phyloP scores from a whole-genome alignment of 495 filamentous ascomycete genomes.

The Mytilinidion resinicola region DNA sequence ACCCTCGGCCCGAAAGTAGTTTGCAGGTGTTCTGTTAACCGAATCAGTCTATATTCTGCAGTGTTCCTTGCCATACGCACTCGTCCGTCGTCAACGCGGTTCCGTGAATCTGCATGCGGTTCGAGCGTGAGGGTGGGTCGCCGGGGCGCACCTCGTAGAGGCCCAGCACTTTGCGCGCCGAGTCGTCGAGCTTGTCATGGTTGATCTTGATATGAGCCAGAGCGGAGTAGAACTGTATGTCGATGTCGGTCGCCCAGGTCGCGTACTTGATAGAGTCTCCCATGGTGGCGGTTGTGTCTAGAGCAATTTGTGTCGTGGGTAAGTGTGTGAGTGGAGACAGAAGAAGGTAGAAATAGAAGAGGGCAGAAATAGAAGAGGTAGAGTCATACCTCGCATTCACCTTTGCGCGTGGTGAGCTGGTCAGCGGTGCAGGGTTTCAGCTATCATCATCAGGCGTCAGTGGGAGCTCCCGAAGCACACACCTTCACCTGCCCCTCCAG shows the following conservation, averaged over 20 bases:
- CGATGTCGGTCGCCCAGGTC: slow-evolving; percentile 87
- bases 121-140: slow-evolving; percentile 62
- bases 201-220: slow-evolving; percentile 88
- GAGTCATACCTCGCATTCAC: slow-evolving; percentile 6
- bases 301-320: not conserved
- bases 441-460: slow-evolving; percentile 3
- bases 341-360: not conserved
- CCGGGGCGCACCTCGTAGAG: slow-evolving; percentile 75
- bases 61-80: slow-evolving; percentile 46
- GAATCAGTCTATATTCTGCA: not conserved
- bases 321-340: not conserved
- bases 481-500: not conserved
- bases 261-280: slow-evolving; percentile 53
- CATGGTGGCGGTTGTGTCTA: slow-evolving; percentile 13
- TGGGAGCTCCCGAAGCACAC: too few species aligned
- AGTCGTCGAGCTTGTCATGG: slow-evolving; percentile 91
- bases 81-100: slow-evolving; percentile 75
- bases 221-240: slow-evolving; percentile 87
- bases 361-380: not conserved
- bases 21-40: slow-evolving; percentile 57
- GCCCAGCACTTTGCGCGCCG: slow-evolving; percentile 77
- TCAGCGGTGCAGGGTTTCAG: not conserved
- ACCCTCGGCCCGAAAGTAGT: slow-evolving; percentile 77
- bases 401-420: slow-evolving; percentile 8
- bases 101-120: slow-evolving; percentile 80